Conservation (phyloP, 148 eudicot genomes). For the Diospyros lotus region DNA sequence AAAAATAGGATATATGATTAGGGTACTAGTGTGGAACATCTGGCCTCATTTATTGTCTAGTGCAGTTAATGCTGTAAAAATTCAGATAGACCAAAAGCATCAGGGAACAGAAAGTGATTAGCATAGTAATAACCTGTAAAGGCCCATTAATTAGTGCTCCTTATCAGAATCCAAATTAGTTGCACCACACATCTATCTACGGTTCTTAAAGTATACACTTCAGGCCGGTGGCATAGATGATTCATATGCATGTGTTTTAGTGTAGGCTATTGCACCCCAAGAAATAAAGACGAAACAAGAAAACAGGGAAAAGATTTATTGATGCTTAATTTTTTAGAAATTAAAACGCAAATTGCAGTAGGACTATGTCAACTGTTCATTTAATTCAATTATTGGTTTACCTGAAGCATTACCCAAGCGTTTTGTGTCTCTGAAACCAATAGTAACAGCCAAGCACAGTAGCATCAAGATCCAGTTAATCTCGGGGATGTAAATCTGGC, state of each 20-base stretch:
- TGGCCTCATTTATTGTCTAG: background rate
- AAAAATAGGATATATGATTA: too few species aligned
- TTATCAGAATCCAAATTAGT: background rate
- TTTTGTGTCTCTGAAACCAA: conserved; percentile 89
- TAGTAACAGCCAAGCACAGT: conserved; percentile 81
- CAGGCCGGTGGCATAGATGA: background rate
- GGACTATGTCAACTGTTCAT: background rate
- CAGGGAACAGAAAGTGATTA: too few species aligned
- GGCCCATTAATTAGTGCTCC: background rate
- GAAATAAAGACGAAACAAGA: background rate
- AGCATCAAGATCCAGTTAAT: conserved; percentile 90
- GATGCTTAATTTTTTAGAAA: background rate
- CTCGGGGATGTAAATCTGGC: conserved; percentile 94
- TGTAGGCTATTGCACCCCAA: background rate
- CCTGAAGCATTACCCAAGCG: conserved; percentile 96
- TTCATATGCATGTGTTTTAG: too few species aligned
- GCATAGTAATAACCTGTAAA: background rate
- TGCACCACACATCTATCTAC: background rate
- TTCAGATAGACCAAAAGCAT: background rate
- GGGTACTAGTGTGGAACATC: too few species aligned
- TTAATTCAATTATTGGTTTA: conserved; percentile 17
- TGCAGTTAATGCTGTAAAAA: background rate
- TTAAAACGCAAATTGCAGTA: background rate
- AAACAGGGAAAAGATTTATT: too few species aligned
- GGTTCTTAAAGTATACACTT: background rate